Evolutionary conservation across 2,329 filamentous ascomycete genomes (phyloP).

Genomic region (Sordariomycetes sp.): DNA sequence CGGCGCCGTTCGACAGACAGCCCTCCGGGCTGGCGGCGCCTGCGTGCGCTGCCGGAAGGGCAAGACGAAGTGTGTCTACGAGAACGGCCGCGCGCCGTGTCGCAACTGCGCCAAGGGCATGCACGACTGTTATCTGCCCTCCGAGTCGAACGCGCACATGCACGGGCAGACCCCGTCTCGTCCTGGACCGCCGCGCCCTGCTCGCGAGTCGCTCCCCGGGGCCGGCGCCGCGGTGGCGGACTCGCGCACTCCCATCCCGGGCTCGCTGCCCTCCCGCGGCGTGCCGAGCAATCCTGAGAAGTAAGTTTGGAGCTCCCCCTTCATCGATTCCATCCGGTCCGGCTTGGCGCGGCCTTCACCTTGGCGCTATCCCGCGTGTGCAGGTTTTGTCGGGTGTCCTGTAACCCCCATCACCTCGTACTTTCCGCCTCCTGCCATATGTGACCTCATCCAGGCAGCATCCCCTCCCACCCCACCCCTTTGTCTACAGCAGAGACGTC

Average conservation of each 20-base stretch:
- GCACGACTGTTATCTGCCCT: slow-evolving; percentile 53
- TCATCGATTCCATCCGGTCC: neutral
- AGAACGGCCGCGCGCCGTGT: slow-evolving; percentile 50
- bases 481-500: neutral
- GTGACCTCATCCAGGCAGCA: neutral
- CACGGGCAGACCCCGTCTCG: slow-evolving; percentile 48
- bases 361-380: neutral
- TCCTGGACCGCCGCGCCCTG: slow-evolving; percentile 33
- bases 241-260: slow-evolving; percentile 28
- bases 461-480: slow-evolving; percentile 1
- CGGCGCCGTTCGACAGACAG: slow-evolving; percentile 43
- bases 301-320: slow-evolving; percentile 29
- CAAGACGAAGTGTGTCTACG: slow-evolving; percentile 55
- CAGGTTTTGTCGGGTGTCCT: neutral
- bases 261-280: slow-evolving; percentile 19
- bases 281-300: slow-evolving; percentile 43
- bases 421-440: slow-evolving; percentile 3
- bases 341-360: neutral
- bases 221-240: slow-evolving; percentile 23
- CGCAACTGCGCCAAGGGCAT: slow-evolving; percentile 54
- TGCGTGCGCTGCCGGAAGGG: slow-evolving; percentile 54
- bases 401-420: neutral
- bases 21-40: slow-evolving; percentile 48
- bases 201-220: slow-evolving; percentile 43
- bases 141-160: slow-evolving; percentile 48